phyloP scores from a whole-genome alignment of 768 basidiomycete species.

The Candolleomyces aberdarensis region DNA sequence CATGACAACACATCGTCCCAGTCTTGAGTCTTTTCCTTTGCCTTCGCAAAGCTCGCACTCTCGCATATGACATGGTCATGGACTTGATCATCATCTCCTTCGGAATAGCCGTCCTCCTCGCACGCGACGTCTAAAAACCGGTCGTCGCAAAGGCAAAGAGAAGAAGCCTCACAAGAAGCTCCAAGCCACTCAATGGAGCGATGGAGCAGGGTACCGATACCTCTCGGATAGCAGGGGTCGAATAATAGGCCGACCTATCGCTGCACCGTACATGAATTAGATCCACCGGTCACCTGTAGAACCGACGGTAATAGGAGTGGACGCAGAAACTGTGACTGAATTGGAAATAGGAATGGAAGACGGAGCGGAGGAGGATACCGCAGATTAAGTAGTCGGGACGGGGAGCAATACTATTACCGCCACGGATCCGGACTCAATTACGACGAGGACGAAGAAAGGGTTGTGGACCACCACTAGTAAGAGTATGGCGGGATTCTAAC shows the following conservation, averaged over 20 bases:
- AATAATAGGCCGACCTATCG: not conserved
- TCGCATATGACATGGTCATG: not conserved
- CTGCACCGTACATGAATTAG: not conserved
- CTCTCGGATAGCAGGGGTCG: not conserved
- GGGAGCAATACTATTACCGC: too few relatives aligned
- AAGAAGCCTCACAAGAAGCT: not conserved
- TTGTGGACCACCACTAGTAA: not conserved
- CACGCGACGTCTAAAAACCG: not conserved
- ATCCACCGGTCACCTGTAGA: not conserved
- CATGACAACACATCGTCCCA: too few relatives aligned
- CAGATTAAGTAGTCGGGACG: too few relatives aligned
- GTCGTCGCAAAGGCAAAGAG: not conserved
- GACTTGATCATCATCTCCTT: not conserved
- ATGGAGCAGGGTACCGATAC: not conserved
- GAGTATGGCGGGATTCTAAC: too few relatives aligned
- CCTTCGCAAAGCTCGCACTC: too few relatives aligned
- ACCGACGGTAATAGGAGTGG: too few relatives aligned
- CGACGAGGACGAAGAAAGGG: not conserved
- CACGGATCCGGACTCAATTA: too few relatives aligned
- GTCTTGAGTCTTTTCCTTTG: too few relatives aligned
- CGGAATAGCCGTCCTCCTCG: slow-evolving; percentile 1
- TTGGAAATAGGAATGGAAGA: not conserved
- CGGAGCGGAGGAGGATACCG: too few relatives aligned
- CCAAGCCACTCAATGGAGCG: not conserved
- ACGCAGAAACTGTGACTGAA: not conserved